Percentiles rank a stretch among this genome's conserved stretches.
phyloP scores from a whole-genome alignment of 1,284 basidiomycete species.

The Ceratobasidium sp. region DNA sequence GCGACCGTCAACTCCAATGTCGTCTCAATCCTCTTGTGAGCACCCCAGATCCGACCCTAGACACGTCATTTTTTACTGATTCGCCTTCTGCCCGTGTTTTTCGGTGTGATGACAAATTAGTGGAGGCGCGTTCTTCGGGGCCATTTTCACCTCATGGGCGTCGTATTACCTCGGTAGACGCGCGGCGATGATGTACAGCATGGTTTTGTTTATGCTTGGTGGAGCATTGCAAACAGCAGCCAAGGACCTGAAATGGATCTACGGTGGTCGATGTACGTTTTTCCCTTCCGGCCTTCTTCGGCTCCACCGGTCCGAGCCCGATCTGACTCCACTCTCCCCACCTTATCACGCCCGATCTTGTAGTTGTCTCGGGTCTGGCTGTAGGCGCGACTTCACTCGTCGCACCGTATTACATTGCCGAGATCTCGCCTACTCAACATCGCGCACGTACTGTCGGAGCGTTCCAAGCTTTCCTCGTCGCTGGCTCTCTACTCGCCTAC shows the following conservation, averaged over 20 bases:
- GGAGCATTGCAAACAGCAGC: constrained; percentile 41
- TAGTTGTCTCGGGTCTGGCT: constrained; percentile 42
- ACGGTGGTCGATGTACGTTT: constrained; percentile 42
- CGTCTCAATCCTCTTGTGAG: constrained; percentile 44
- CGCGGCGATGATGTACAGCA: constrained; percentile 36
- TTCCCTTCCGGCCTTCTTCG: background rate
- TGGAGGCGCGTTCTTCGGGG: constrained; percentile 44
- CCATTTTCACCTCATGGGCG: constrained; percentile 30
- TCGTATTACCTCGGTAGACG: constrained; percentile 42
- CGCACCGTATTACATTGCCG: constrained; percentile 39
- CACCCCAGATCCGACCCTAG: background rate
- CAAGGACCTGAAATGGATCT: constrained; percentile 30
- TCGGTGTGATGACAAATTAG: constrained; percentile 27
- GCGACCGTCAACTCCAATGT: constrained; percentile 42
- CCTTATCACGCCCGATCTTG: constrained; percentile 2
- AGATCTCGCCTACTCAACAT: constrained; percentile 42
- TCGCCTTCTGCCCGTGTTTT: background rate
- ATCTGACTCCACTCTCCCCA: background rate
- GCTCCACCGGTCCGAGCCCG: constrained; percentile 16
- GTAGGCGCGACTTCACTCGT: constrained; percentile 42
- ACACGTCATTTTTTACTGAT: constrained; percentile 13
- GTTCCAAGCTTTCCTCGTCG: constrained; percentile 43
- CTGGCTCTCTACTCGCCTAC: constrained; percentile 18
- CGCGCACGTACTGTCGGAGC: constrained; percentile 40
- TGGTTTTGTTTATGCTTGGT: constrained; percentile 41